These are phyloP conservation scores for Aspergillus sp. DNA, from an alignment of 2,329 filamentous ascomycete species.

Conservation along the genomic window DNA sequence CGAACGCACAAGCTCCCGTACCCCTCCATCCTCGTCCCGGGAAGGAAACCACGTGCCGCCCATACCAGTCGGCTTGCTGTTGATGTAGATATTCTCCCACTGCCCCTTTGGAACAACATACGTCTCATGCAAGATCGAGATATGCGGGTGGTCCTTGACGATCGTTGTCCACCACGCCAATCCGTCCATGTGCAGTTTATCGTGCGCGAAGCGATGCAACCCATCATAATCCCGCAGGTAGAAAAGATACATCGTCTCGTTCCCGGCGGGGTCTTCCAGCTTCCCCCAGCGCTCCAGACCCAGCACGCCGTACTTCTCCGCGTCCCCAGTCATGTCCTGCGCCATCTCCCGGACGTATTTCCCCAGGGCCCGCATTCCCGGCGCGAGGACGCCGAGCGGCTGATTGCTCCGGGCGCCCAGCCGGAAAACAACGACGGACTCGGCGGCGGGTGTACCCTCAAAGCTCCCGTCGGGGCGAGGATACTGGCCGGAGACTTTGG, in stretches of 20 bases:
- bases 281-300: too few species aligned
- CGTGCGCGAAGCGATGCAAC: slow-evolving; percentile 52
- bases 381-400: slow-evolving; percentile 48
- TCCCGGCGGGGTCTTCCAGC: slow-evolving; percentile 12
- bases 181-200: slow-evolving; percentile 43
- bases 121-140: slow-evolving; percentile 53
- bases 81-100: slow-evolving; percentile 52
- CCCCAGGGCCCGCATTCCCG: slow-evolving; percentile 31
- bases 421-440: slow-evolving; percentile 51
- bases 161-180: slow-evolving; percentile 52
- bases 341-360: slow-evolving; percentile 38
- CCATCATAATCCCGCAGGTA: slow-evolving; percentile 50
- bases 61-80: slow-evolving; percentile 42
- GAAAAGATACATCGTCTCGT: slow-evolving; percentile 40
- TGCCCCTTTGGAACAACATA: slow-evolving; percentile 44
- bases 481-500: slow-evolving; percentile 42
- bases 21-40: background rate
- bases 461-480: background rate
- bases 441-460: slow-evolving; percentile 25
- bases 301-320: slow-evolving; percentile 12
- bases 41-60: slow-evolving; percentile 19
- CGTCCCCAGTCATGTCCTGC: slow-evolving; percentile 21
- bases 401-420: slow-evolving; percentile 37
- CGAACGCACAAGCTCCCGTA: too few species aligned
- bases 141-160: slow-evolving; percentile 39